Percentiles rank a stretch among this genome's conserved stretches.
These are phyloP conservation scores for Cymbidium sinense DNA, from an alignment of 106 monocot genomes.

Conservation along the genomic window DNA sequence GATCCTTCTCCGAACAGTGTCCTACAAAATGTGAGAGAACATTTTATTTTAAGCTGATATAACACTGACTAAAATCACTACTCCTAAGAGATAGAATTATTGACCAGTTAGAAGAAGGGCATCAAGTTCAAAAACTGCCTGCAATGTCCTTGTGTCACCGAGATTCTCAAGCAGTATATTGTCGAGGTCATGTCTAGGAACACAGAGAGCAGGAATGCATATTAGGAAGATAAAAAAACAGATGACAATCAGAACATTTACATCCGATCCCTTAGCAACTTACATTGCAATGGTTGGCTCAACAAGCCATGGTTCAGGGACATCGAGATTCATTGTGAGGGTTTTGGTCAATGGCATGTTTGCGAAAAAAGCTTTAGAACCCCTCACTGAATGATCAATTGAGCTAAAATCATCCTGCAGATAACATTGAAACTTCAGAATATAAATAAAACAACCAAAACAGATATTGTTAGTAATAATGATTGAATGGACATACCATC, in stretches of 20 bases:
- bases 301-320: slow-evolving; percentile 98
- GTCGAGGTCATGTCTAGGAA: slow-evolving; percentile 85
- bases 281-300: slow-evolving; percentile 86
- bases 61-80: neutral
- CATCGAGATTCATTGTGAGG: slow-evolving; percentile 98
- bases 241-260: neutral
- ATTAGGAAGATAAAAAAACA: neutral
- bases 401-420: slow-evolving; percentile 85
- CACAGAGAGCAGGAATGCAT: neutral
- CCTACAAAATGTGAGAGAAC: slow-evolving; percentile 28
- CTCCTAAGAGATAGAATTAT: neutral
- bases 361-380: slow-evolving; percentile 87
- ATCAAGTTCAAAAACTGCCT: slow-evolving; percentile 98
- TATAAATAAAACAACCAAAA: neutral
- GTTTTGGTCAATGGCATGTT: slow-evolving; percentile 94
- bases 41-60: slow-evolving; percentile 2
- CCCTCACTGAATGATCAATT: slow-evolving; percentile 62
- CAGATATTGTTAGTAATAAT: neutral
- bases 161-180: slow-evolving; percentile 94
- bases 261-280: slow-evolving; percentile 13
- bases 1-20: slow-evolving; percentile 89
- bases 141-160: slow-evolving; percentile 69
- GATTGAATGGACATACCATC: slow-evolving; percentile 36
- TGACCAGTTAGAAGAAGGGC: slow-evolving; percentile 87
- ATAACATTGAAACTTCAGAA: slow-evolving; percentile 13